Percentiles rank a stretch among this genome's conserved stretches.
phyloP scores from a whole-genome alignment of 164 flowering plant species.

The Vitis cinerea region DNA sequence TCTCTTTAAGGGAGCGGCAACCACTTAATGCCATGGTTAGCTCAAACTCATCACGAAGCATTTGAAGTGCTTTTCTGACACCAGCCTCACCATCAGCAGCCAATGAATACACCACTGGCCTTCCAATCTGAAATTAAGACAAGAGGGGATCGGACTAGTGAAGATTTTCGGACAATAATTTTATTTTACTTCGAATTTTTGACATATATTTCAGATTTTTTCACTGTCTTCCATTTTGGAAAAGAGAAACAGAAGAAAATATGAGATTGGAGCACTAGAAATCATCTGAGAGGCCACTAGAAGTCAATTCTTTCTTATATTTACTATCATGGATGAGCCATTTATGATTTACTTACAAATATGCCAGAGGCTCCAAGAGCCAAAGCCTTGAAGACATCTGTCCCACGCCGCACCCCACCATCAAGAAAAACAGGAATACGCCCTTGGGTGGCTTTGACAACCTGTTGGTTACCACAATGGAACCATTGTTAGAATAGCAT shows the following conservation, averaged over 20 bases:
- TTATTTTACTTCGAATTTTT: too few relatives aligned
- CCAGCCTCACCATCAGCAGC: slow-evolving; percentile 96
- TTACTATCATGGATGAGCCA: too few relatives aligned
- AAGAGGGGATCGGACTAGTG: neutral
- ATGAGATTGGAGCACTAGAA: too few relatives aligned
- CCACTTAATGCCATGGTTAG: slow-evolving; percentile 94
- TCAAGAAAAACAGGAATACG: slow-evolving; percentile 47
- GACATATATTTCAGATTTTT: too few relatives aligned
- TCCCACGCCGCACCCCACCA: slow-evolving; percentile 89
- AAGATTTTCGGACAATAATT: neutral
- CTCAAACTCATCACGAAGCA: slow-evolving; percentile 94
- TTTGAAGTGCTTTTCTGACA: slow-evolving; percentile 79
- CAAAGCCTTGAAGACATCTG: slow-evolving; percentile 94
- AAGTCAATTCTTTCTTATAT: too few relatives aligned
- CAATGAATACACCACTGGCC: slow-evolving; percentile 81
- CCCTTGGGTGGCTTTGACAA: slow-evolving; percentile 48
- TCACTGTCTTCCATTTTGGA: too few relatives aligned
- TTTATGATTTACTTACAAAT: slow-evolving; percentile 54
- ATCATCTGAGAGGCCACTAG: too few relatives aligned
- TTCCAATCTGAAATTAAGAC: slow-evolving; percentile 63
- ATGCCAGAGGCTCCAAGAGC: slow-evolving; percentile 96
- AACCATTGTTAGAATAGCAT: neutral
- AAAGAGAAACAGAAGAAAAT: too few relatives aligned
- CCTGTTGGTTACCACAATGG: slow-evolving; percentile 22
- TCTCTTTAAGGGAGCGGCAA: slow-evolving; percentile 78